These are phyloP conservation scores for Penicillium coprophilum DNA, from an alignment of 495 filamentous ascomycete genomes.

Conservation along the genomic window DNA sequence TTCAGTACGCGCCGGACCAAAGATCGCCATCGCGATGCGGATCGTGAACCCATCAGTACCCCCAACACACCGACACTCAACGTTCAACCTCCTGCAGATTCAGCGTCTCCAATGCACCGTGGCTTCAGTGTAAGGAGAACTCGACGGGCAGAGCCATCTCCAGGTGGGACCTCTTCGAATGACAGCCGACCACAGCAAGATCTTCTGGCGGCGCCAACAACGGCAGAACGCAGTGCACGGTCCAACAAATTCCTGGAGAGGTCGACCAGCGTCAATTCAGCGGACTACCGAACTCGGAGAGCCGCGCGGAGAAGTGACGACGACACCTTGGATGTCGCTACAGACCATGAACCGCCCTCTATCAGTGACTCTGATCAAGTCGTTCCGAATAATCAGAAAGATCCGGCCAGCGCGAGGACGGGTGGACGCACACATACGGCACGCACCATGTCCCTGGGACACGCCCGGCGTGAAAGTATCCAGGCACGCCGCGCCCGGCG, in stretches of 20 bases:
- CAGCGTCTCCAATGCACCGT: constrained; percentile 61
- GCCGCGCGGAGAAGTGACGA: constrained; percentile 56
- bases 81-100: constrained; percentile 70
- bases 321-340: constrained; percentile 51
- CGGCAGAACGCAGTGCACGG: constrained; percentile 56
- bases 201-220: constrained; percentile 65
- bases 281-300: constrained; percentile 66
- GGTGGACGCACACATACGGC: constrained; percentile 49
- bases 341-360: constrained; percentile 57
- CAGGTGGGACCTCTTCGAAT: constrained; percentile 56
- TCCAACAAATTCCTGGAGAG: constrained; percentile 67
- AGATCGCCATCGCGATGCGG: constrained; percentile 50
- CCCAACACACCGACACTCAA: constrained; percentile 68
- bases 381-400: constrained; percentile 45
- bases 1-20: constrained; percentile 83
- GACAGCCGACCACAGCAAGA: constrained; percentile 70
- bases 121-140: constrained; percentile 79
- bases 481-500: constrained; percentile 74
- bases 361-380: constrained; percentile 82
- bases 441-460: constrained; percentile 86
- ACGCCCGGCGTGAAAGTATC: constrained; percentile 86
- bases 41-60: constrained; percentile 55
- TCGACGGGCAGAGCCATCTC: constrained; percentile 59
- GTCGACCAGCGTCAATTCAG: constrained; percentile 84
- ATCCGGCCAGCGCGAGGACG: constrained; percentile 33